Base-by-base conservation (phyloP, 192 early-diverging fungal species). In the Gonapodya sp. region DNA sequence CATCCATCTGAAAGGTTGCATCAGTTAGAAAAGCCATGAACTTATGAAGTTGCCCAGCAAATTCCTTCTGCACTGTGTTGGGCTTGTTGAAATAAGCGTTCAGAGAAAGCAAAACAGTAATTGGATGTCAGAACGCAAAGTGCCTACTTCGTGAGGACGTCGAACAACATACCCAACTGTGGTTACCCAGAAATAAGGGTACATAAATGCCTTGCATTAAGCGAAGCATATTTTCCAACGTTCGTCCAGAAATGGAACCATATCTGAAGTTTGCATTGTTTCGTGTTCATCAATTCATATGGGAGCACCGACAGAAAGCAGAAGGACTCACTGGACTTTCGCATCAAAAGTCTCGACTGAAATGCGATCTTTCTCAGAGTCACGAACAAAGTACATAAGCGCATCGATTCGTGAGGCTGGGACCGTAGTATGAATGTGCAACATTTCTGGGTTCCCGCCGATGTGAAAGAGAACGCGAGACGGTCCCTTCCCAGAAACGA, bases 21-120 rank as follows among this genome's bases (percentile, higher is more conserved):
- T 92, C 90, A 1, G 89, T 91, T 75, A 92, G 81, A 36, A 87
- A 85, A 0, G 90, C 89, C 89, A 91, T 91, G 82, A 91, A 91
- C 78, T 91, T 91, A 79, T 91, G 88, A 79, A 91, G 80, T 73
- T 91, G 86, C 74, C 83, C 74, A 33, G 72, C 79, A n/a, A 81
- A 78, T 73, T 91, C 90, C 82, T 89, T 91, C 16, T 86, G 80
- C 8, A 91, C 87, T 64, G 85, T 90, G 34, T 91, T 89, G 0
- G 90, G 90, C 89, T 64, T 8, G 24, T 16, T 16, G 8, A 64
- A 64, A 64, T 8, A 64, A 16, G 46, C 46, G 24, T 8, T 64
- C 24, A 16, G 46, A 64, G 24, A 64, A 64, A 64, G 46, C 8
- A 64, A 64, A 24, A 64, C 24, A 64, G 24, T 64, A 24, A 24